Evolutionary conservation across 305 asterid genomes (phyloP).

Genomic region (Plantago coronopus): DNA sequence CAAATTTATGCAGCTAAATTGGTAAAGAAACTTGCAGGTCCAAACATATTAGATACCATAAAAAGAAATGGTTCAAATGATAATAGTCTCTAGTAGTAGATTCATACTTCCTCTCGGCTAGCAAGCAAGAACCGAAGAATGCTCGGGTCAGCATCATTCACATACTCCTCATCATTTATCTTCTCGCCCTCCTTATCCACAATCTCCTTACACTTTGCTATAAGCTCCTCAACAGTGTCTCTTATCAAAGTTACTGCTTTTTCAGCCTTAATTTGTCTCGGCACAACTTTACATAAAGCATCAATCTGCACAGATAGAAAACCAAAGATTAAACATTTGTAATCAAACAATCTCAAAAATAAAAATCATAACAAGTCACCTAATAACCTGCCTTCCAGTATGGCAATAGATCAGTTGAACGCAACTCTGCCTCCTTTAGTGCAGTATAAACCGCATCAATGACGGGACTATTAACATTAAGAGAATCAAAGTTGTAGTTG

Average conservation of each 20-base stretch:
- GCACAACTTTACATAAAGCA: conserved; percentile 71
- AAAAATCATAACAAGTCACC: conserved; percentile 16
- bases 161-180: conserved; percentile 79
- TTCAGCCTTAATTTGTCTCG: conserved; percentile 85
- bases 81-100: conserved; percentile 4
- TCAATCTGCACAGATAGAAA: conserved; percentile 43
- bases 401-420: conserved; percentile 84
- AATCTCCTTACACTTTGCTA: conserved; percentile 69
- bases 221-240: conserved; percentile 77
- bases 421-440: conserved; percentile 82
- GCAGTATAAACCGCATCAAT: conserved; percentile 92
- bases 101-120: conserved; percentile 85
- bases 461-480: conserved; percentile 75
- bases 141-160: conserved; percentile 81
- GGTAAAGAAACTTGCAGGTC: neutral
- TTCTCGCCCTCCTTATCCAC: conserved; percentile 88
- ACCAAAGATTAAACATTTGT: conserved; percentile 2
- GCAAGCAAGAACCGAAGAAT: conserved; percentile 94
- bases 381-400: conserved; percentile 77
- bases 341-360: conserved; percentile 11
- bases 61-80: neutral
- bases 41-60: neutral
- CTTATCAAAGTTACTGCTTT: conserved; percentile 70
- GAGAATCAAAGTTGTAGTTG: conserved; percentile 86
- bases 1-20: conserved; percentile 3